Conservation (phyloP, 2,329 filamentous ascomycete genomes). For the Diplocarpon mali region DNA sequence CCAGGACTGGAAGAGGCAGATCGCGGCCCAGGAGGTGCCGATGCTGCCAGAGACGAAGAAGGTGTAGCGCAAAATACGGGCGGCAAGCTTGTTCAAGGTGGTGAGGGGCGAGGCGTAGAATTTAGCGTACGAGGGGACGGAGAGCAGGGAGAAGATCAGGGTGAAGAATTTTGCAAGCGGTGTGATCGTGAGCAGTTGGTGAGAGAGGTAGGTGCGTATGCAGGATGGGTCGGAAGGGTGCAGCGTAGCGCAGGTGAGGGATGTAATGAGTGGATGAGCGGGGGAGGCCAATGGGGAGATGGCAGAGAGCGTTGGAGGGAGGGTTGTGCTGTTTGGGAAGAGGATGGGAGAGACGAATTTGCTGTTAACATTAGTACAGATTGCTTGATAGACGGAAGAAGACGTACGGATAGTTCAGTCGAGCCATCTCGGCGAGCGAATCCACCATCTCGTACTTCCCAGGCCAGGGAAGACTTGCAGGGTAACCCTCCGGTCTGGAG, state of each 20-base stretch:
- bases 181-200: slow-evolving; percentile 77
- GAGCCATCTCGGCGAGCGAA: slow-evolving; percentile 69
- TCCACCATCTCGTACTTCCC: slow-evolving; percentile 65
- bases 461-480: slow-evolving; percentile 61
- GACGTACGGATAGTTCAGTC: slow-evolving; percentile 70
- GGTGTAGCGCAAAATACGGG: slow-evolving; percentile 61
- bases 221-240: slow-evolving; percentile 86
- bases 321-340: slow-evolving; percentile 60
- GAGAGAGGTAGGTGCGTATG: slow-evolving; percentile 73
- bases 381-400: slow-evolving; percentile 1
- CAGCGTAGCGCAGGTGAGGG: slow-evolving; percentile 78
- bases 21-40: slow-evolving; percentile 75
- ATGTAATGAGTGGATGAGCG: slow-evolving; percentile 77
- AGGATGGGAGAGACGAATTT: slow-evolving; percentile 76
- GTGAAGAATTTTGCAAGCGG: slow-evolving; percentile 68
- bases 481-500: slow-evolving; percentile 55
- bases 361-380: slow-evolving; percentile 32
- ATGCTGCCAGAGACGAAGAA: slow-evolving; percentile 74
- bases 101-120: slow-evolving; percentile 60
- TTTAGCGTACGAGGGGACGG: slow-evolving; percentile 56
- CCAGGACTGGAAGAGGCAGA: slow-evolving; percentile 78
- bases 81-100: slow-evolving; percentile 54
- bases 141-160: slow-evolving; percentile 53
- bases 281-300: slow-evolving; percentile 71
- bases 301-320: slow-evolving; percentile 52